Conservation (phyloP, 2,329 filamentous ascomycete genomes). For the Lachnellula subtilissima region DNA sequence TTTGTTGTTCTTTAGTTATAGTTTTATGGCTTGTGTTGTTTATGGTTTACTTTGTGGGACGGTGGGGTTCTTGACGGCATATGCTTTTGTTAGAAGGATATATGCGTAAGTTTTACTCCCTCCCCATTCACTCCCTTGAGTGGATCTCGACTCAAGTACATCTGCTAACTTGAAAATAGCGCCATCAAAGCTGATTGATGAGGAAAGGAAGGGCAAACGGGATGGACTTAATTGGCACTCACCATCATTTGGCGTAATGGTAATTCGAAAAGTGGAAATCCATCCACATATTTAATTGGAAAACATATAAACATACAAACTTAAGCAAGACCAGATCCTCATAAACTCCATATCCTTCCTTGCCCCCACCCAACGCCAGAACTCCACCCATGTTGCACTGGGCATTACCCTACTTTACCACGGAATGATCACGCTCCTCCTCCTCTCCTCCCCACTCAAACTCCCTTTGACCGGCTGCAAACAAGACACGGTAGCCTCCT, state of each 20-base stretch:
- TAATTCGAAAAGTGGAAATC: neutral
- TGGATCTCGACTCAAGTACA: neutral
- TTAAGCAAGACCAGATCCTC: neutral
- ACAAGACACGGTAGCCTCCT: constrained; percentile 15
- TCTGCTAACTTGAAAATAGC: constrained; percentile 12
- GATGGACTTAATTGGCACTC: neutral
- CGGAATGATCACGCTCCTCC: constrained; percentile 15
- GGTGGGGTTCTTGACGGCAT: constrained; percentile 77
- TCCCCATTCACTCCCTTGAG: neutral
- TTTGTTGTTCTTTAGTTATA: constrained; percentile 81
- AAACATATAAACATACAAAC: neutral
- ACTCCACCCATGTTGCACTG: neutral
- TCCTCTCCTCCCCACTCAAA: constrained; percentile 9
- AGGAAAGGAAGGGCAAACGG: no score
- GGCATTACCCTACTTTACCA: constrained; percentile 7
- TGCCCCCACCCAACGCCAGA: neutral
- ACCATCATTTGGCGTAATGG: neutral
- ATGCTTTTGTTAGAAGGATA: constrained; percentile 77
- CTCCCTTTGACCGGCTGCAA: constrained; percentile 15
- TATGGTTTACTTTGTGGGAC: constrained; percentile 80
- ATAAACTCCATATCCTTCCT: neutral
- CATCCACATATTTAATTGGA: neutral
- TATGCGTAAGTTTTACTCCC: constrained; percentile 57
- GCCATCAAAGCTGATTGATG: constrained; percentile 22
- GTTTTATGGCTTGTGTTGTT: constrained; percentile 72